Base-by-base conservation (phyloP, 352 stramenopile species). In the Aphanomyces cochlioides region DNA sequence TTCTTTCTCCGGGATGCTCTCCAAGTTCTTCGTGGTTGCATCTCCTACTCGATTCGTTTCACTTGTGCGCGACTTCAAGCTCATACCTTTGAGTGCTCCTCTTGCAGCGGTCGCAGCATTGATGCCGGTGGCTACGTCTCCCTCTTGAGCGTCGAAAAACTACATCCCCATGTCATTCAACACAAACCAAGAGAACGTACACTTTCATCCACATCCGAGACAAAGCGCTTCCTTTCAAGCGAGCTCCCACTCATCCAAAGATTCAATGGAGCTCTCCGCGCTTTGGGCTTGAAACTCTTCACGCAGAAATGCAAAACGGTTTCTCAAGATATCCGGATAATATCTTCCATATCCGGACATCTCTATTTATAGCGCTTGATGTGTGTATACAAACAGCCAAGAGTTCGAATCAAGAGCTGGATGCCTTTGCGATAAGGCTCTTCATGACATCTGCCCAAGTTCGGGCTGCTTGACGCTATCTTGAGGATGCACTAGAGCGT, bases 251-350 rank as follows among this genome's bases (percentile, higher is more conserved):
- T 61, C 54, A 61, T 61, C 54, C 21, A 61, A 61, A 61, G 54
- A 61, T 61, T 37, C 54, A 61, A 61, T 61, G 54, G 34, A 61
- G 39, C 54, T 61, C 54, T 19, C 17, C 43, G n/a, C 50, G n/a
- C n/a, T 38, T 12, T 50, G 17, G 43, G 15, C 17, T 37, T 12
- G 50, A 58, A 8, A 17, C 12, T 37, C 13, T 17, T 17, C 28
- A 37, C 54, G 7, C 17, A 61, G 21, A 58, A 36, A 12, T 58
- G 50, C 17, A 28, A 58, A 61, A 61, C 54, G 6, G 54, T 61
- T 61, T 28, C 54, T 28, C 5, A 13, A 12, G 54, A 61, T 41
- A n/a, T 61, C 54, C 54, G 54, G 54, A 61, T 61, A 61, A 61
- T 41, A 37, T n/a, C 43, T 28, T 50, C 43, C 10, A 50, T n/a